A percentile compares a stretch with the other conserved stretches of the same genome.
phyloP scores from a whole-genome alignment of 345 rosid genomes.

The Angophora floribunda region DNA sequence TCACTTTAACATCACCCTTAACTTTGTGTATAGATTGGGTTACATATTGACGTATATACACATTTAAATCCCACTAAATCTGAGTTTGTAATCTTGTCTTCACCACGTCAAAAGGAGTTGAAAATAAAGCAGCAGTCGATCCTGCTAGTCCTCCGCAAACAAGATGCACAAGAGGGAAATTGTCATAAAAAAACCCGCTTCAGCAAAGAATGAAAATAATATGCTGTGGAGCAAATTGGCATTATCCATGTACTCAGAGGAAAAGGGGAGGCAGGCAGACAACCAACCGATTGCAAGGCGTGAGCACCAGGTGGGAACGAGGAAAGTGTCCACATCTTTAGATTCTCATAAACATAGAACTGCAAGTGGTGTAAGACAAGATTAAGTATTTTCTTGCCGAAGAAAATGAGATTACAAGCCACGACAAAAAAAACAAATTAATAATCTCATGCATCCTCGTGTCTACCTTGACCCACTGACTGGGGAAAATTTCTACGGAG shows the following conservation, averaged over 20 bases:
- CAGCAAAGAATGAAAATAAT: background rate
- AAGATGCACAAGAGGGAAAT: constrained; percentile 33
- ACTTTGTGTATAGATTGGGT: background rate
- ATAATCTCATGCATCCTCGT: background rate
- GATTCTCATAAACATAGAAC: constrained; percentile 81
- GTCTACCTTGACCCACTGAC: constrained; percentile 67
- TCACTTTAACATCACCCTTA: background rate
- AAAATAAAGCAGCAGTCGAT: constrained; percentile 77
- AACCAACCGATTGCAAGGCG: constrained; percentile 56
- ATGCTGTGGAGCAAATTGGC: background rate
- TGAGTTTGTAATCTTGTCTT: constrained; percentile 90
- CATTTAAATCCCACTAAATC: constrained; percentile 12
- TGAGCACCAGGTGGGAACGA: constrained; percentile 20
- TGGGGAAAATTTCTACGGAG: constrained; percentile 86
- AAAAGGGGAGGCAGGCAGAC: background rate
- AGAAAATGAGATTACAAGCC: background rate
- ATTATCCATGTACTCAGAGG: background rate
- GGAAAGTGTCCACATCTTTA: constrained; percentile 57
- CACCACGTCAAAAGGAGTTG: constrained; percentile 92
- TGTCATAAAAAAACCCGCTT: background rate
- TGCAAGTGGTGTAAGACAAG: constrained; percentile 12
- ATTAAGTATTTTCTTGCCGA: background rate
- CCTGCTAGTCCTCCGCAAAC: constrained; percentile 82
- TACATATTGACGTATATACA: background rate
- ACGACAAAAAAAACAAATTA: background rate